A percentile compares a stretch with the other conserved stretches of the same genome.
Conservation (phyloP, 768 basidiomycete species). For the Macrolepiota fuliginosa region DNA sequence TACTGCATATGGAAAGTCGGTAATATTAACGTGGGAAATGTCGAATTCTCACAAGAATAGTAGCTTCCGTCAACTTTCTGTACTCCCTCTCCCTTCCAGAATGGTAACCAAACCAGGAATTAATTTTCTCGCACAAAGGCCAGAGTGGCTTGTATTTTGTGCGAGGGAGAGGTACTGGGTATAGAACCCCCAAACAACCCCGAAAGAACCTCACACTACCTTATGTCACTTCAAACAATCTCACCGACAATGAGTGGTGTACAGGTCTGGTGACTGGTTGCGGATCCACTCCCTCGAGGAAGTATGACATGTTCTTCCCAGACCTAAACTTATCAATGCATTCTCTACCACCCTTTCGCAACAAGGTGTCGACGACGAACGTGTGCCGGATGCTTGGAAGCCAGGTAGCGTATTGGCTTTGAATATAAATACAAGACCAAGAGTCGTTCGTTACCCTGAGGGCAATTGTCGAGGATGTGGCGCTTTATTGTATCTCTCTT, state of each 20-base stretch:
- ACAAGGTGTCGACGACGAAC: neutral
- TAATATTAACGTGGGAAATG: too few species aligned
- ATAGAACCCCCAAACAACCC: neutral
- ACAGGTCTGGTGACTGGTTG: neutral
- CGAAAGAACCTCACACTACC: neutral
- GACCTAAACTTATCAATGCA: neutral
- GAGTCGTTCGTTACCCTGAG: neutral
- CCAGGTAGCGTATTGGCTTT: neutral
- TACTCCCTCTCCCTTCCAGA: too few species aligned
- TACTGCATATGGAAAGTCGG: too few species aligned
- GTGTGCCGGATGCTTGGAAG: neutral
- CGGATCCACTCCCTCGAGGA: neutral
- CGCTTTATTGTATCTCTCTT: slow-evolving; percentile 1
- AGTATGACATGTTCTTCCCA: neutral
- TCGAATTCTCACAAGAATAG: too few species aligned
- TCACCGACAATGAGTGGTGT: neutral
- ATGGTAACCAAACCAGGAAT: too few species aligned
- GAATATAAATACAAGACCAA: neutral
- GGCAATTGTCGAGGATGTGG: neutral
- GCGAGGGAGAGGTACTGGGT: neutral
- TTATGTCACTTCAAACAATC: neutral
- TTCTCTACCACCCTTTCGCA: neutral
- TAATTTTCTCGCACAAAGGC: neutral
- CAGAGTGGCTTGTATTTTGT: neutral
- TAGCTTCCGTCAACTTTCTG: too few species aligned